Percentiles rank a stretch among this genome's conserved stretches.
Evolutionary conservation across 78 protist genomes (phyloP).

Genomic region (Dictyostelium intermedium): DNA sequence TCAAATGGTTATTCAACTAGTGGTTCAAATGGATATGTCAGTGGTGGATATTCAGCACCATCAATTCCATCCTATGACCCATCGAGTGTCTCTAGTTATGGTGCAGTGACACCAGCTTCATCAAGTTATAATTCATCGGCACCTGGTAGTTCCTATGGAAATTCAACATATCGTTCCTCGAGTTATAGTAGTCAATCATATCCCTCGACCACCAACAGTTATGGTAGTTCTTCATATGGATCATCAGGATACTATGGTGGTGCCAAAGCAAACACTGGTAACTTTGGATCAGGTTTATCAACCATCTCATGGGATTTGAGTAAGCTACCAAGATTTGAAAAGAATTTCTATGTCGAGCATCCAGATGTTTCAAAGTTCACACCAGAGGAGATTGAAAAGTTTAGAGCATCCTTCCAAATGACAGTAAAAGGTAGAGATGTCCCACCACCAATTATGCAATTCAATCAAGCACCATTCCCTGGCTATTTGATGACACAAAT

Average conservation of each 20-base stretch:
- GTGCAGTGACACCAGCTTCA: background rate
- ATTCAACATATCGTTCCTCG: background rate
- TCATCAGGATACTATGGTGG: background rate
- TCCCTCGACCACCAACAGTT: background rate
- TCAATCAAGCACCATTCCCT: constrained; percentile 70
- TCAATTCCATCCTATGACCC: background rate
- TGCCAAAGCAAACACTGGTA: background rate
- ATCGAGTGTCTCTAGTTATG: background rate
- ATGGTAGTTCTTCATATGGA: constrained; percentile 4
- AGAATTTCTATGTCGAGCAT: constrained; percentile 79
- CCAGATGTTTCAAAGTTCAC: constrained; percentile 12
- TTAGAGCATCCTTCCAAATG: constrained; percentile 22
- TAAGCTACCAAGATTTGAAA: constrained; percentile 58
- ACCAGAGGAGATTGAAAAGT: constrained; percentile 26
- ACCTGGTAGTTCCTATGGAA: background rate
- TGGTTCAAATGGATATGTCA: background rate
- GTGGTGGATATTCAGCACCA: background rate
- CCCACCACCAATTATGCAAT: constrained; percentile 62
- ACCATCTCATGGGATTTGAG: constrained; percentile 8
- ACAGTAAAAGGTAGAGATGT: constrained; percentile 46
- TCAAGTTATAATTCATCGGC: background rate
- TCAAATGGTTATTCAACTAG: background rate
- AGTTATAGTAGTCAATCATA: background rate
- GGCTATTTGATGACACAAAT: constrained; percentile 68
- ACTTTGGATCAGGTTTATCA: constrained; percentile 18